Conservation (phyloP, 495 filamentous ascomycete genomes). For the Clohesyomyces aquaticus region DNA sequence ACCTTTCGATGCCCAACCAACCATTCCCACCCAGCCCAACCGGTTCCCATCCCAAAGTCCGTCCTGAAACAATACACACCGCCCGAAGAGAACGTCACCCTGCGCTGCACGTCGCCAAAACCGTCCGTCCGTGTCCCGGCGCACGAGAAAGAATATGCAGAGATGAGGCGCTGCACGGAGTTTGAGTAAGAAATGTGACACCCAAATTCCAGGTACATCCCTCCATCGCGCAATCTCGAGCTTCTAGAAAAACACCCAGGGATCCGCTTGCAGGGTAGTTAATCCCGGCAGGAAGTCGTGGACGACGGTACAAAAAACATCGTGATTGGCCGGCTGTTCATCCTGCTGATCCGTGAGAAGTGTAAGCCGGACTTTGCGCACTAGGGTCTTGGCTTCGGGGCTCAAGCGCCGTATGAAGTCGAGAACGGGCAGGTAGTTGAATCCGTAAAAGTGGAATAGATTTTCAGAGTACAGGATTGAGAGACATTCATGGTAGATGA, state of each 20-base stretch:
- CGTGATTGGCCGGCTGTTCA: slow-evolving; percentile 32
- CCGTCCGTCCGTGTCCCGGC: not conserved
- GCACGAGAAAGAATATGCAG: not conserved
- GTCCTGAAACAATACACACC: not conserved
- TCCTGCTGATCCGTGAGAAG: slow-evolving; percentile 34
- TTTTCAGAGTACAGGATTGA: slow-evolving; percentile 42
- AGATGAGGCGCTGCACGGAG: not conserved
- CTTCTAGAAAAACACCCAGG: slow-evolving; percentile 40
- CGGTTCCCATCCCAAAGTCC: not conserved
- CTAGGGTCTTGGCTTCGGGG: slow-evolving; percentile 39
- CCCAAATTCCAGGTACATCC: slow-evolving; percentile 22
- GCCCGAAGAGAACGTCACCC: not conserved
- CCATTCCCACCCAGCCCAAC: not conserved
- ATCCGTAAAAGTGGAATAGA: slow-evolving; percentile 42
- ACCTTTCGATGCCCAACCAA: not conserved
- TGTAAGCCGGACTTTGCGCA: slow-evolving; percentile 42
- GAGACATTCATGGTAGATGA: slow-evolving; percentile 41
- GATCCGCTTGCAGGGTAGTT: slow-evolving; percentile 34
- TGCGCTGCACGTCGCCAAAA: not conserved
- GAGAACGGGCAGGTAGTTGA: slow-evolving; percentile 43
- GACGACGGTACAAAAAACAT: slow-evolving; percentile 38
- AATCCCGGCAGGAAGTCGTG: slow-evolving; percentile 39
- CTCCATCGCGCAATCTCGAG: slow-evolving; percentile 3
- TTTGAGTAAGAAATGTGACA: not conserved
- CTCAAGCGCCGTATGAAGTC: slow-evolving; percentile 42